phyloP scores from a whole-genome alignment of 768 basidiomycete genomes.

The Agaricus bisporus region DNA sequence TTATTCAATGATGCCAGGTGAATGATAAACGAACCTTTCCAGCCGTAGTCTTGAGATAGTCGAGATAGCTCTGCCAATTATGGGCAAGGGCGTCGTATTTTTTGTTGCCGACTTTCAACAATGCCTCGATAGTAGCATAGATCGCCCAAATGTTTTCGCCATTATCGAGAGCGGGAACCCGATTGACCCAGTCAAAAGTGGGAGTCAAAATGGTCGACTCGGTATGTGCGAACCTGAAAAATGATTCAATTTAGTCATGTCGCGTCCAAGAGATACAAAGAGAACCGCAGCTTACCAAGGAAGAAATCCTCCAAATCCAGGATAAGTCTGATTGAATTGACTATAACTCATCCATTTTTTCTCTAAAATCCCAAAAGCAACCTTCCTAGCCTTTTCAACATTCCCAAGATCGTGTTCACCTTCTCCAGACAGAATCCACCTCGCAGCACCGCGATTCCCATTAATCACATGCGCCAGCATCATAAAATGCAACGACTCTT shows the following conservation, averaged over 20 bases:
- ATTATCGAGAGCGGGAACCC: conserved; percentile 20
- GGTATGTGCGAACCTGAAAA: conserved; percentile 15
- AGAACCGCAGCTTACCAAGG: conserved; percentile 14
- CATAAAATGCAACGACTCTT: conserved; percentile 21
- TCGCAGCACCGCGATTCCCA: conserved; percentile 15
- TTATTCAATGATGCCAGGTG: background rate
- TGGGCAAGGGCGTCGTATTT: conserved; percentile 12
- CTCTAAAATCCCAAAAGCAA: conserved; percentile 15
- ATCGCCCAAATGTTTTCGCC: conserved; percentile 21
- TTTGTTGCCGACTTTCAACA: conserved; percentile 10
- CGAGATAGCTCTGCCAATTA: conserved; percentile 16
- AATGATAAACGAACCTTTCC: background rate
- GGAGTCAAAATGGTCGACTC: conserved; percentile 15
- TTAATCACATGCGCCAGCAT: conserved; percentile 17
- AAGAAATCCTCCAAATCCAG: conserved; percentile 21
- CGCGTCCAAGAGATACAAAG: background rate
- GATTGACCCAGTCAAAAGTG: conserved; percentile 20
- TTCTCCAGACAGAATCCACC: conserved; percentile 16
- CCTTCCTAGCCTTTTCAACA: conserved; percentile 12
- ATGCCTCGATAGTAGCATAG: conserved; percentile 16
- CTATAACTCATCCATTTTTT: conserved; percentile 16
- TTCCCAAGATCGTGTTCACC: conserved; percentile 8
- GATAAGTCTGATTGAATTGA: conserved; percentile 17
- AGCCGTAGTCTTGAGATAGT: conserved; percentile 16
- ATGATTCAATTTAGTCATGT: background rate